A percentile compares a stretch with the other conserved stretches of the same genome.
These are phyloP conservation scores for Lathyrus aphaca DNA, from an alignment of 306 rosid species.

Conservation along the genomic window DNA sequence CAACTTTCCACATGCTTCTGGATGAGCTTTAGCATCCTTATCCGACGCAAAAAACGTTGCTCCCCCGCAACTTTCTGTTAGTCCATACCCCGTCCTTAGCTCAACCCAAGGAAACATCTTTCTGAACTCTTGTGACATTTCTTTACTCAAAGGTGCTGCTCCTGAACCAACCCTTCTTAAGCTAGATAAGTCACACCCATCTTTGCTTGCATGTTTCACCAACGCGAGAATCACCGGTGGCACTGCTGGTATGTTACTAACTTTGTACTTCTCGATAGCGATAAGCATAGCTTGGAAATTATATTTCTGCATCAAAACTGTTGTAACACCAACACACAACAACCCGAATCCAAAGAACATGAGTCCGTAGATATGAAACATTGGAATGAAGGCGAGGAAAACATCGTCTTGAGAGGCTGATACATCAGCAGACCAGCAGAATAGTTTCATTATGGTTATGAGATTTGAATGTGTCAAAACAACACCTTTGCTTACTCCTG, in stretches of 20 bases:
- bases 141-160: conserved; percentile 88
- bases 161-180: conserved; percentile 72
- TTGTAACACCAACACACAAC: conserved; percentile 58
- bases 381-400: conserved; percentile 82
- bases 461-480: conserved; percentile 75
- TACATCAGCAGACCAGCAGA: conserved; percentile 60
- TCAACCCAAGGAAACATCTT: conserved; percentile 82
- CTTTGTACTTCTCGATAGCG: conserved; percentile 59
- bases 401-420: conserved; percentile 57
- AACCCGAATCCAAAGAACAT: conserved; percentile 72
- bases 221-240: conserved; percentile 83
- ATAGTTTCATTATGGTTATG: conserved; percentile 52
- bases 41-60: conserved; percentile 52
- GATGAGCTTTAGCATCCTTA: conserved; percentile 52
- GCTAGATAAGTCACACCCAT: conserved; percentile 55
- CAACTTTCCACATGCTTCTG: conserved; percentile 63
- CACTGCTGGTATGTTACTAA: conserved; percentile 75
- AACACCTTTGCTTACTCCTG: conserved; percentile 87
- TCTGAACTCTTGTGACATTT: conserved; percentile 61
- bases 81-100: conserved; percentile 81
- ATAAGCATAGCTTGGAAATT: conserved; percentile 62
- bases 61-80: conserved; percentile 75
- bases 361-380: conserved; percentile 86
- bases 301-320: conserved; percentile 66
- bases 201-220: conserved; percentile 57